Percentiles rank a stretch among this genome's conserved stretches.
These are phyloP conservation scores for Claviceps africana DNA, from an alignment of 2,329 filamentous ascomycete species.

Conservation along the genomic window DNA sequence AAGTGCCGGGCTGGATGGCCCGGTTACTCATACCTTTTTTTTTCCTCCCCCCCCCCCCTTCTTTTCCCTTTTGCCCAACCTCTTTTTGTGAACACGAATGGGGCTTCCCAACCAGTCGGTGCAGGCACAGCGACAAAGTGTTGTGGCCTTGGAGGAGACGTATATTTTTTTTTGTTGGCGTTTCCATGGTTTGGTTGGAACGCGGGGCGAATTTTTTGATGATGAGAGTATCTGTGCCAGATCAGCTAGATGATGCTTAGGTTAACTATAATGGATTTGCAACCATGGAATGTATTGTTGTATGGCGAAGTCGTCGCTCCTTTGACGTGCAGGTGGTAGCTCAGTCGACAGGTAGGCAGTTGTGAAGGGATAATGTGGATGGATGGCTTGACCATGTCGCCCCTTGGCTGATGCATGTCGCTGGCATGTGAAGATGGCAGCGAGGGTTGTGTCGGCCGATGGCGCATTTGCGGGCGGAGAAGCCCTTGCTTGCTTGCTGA, in stretches of 20 bases:
- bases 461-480: no score
- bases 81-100: constrained; percentile 1
- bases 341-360: no score
- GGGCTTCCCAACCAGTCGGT: neutral
- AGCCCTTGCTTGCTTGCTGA: no score
- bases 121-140: constrained; percentile 2
- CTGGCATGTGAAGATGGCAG: no score
- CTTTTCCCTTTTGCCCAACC: constrained; percentile 1
- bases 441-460: no score
- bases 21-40: constrained; percentile 1
- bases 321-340: neutral
- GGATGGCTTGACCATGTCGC: no score
- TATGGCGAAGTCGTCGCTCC: neutral
- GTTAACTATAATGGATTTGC: neutral
- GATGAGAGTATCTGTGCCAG: neutral
- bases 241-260: neutral
- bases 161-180: neutral
- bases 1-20: neutral
- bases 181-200: neutral
- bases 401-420: no score
- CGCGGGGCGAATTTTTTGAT: neutral
- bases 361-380: no score
- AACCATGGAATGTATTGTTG: neutral
- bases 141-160: neutral
- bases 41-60: no score